Evolutionary conservation across 1,284 basidiomycete genomes (phyloP).

Genomic region (Cystobasidium sp.): DNA sequence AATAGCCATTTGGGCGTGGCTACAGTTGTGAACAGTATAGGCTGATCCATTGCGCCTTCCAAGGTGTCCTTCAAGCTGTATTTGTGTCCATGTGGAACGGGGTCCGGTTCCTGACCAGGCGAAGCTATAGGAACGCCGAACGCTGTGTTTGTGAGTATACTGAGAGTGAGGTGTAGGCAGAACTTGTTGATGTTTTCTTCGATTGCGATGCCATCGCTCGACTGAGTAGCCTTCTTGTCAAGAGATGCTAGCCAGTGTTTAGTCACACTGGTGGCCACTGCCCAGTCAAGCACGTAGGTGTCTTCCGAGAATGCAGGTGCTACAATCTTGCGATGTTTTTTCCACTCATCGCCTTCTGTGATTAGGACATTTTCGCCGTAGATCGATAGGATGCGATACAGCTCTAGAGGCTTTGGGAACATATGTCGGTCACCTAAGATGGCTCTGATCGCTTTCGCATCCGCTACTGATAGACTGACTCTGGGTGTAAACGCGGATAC

Average conservation of each 20-base stretch:
- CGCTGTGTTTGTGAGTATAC: conserved; percentile 20
- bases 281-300: conserved; percentile 67
- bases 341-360: conserved; percentile 68
- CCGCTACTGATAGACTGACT: conserved; percentile 19
- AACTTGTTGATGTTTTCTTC: conserved; percentile 16
- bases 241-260: conserved; percentile 61
- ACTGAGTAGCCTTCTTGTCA: not conserved
- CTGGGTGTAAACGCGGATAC: conserved; percentile 15
- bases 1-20: conserved; percentile 24
- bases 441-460: conserved; percentile 8
- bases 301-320: conserved; percentile 56
- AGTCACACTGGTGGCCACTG: conserved; percentile 61
- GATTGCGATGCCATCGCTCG: not conserved
- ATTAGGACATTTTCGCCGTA: conserved; percentile 63
- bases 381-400: conserved; percentile 45
- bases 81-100: conserved; percentile 14
- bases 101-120: conserved; percentile 17
- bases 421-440: conserved; percentile 16
- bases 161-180: conserved; percentile 28
- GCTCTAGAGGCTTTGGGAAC: conserved; percentile 37
- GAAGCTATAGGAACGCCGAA: conserved; percentile 29
- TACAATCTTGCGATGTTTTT: conserved; percentile 64
- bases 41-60: conserved; percentile 30
- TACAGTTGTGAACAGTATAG: not conserved
- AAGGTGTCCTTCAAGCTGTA: conserved; percentile 40